phyloP scores from a whole-genome alignment of 139 green algal genomes.

The Asterochloris erici region DNA sequence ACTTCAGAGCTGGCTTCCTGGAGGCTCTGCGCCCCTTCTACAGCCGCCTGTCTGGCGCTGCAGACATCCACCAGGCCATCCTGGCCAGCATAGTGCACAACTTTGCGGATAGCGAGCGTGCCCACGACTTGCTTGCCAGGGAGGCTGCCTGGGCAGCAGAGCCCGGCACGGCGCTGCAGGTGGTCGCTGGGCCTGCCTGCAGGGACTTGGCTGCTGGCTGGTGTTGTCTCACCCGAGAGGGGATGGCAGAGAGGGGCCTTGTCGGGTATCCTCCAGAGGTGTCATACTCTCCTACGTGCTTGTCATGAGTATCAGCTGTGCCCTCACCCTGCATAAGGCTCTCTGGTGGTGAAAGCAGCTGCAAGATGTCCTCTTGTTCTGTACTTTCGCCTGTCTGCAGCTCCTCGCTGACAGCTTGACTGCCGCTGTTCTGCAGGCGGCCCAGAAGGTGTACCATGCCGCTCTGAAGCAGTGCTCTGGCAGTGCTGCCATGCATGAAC shows the following conservation, averaged over 20 bases:
- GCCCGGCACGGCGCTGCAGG: background rate
- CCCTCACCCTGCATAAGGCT: background rate
- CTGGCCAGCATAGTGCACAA: constrained; percentile 43
- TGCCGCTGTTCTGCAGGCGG: background rate
- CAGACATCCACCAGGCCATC: constrained; percentile 31
- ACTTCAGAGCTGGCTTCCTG: constrained; percentile 50
- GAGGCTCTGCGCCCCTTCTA: constrained; percentile 43
- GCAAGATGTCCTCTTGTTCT: background rate
- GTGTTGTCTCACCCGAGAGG: background rate
- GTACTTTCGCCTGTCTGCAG: background rate
- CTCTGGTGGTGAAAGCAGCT: background rate
- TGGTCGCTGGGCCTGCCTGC: background rate
- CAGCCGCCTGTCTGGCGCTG: constrained; percentile 40
- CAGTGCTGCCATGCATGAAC: constrained; percentile 26
- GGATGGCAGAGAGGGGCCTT: background rate
- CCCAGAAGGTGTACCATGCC: constrained; percentile 25
- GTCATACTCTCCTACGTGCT: background rate
- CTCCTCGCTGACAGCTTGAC: background rate
- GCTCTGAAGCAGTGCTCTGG: constrained; percentile 23
- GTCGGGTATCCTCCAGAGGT: background rate
- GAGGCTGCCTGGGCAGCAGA: constrained; percentile 7
- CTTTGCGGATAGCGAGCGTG: constrained; percentile 43
- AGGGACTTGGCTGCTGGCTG: background rate
- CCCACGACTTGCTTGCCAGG: constrained; percentile 56
- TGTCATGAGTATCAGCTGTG: background rate